Conservation (phyloP, 2,329 filamentous ascomycete species). For the Penicillium brasilianum region DNA sequence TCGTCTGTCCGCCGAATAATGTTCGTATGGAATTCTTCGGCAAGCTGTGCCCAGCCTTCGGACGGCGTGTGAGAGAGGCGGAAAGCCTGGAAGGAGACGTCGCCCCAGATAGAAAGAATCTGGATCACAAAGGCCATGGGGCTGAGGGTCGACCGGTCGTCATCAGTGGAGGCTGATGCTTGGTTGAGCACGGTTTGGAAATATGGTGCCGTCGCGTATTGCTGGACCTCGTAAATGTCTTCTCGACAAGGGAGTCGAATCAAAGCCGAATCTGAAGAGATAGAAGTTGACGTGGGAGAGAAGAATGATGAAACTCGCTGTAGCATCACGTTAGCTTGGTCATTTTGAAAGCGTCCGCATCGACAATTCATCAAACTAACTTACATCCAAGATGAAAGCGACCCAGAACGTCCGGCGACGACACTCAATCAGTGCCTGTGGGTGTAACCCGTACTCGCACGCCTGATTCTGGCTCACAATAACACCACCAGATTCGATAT, state of each 20-base stretch:
- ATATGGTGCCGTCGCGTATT: conserved; percentile 62
- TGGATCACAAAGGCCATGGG: conserved; percentile 67
- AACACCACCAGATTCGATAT: conserved; percentile 63
- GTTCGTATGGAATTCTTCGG: conserved; percentile 59
- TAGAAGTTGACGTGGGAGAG: conserved; percentile 58
- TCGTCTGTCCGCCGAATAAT: conserved; percentile 58
- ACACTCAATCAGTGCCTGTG: conserved; percentile 66
- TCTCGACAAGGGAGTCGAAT: conserved; percentile 68
- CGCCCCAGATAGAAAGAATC: conserved; percentile 68
- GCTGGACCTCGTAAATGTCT: conserved; percentile 65
- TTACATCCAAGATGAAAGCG: conserved; percentile 69
- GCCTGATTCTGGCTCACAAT: conserved; percentile 51
- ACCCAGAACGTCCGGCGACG: conserved; percentile 74
- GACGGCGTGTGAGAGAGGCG: conserved; percentile 54
- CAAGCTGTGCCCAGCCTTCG: conserved; percentile 50
- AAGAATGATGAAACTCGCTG: conserved; percentile 66
- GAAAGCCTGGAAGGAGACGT: conserved; percentile 65
- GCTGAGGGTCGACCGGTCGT: conserved; percentile 50
- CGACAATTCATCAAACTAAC: conserved; percentile 29
- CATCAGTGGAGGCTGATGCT: conserved; percentile 41
- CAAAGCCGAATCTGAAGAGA: conserved; percentile 69
- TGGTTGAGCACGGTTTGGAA: conserved; percentile 61
- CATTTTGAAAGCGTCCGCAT: not conserved
- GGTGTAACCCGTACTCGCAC: conserved; percentile 64
- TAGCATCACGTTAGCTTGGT: conserved; percentile 21